Evolutionary conservation across 2,329 filamentous ascomycete species (phyloP), one percentile per base, ranked within the genome.

Genomic region (Zarea fungicola): DNA sequence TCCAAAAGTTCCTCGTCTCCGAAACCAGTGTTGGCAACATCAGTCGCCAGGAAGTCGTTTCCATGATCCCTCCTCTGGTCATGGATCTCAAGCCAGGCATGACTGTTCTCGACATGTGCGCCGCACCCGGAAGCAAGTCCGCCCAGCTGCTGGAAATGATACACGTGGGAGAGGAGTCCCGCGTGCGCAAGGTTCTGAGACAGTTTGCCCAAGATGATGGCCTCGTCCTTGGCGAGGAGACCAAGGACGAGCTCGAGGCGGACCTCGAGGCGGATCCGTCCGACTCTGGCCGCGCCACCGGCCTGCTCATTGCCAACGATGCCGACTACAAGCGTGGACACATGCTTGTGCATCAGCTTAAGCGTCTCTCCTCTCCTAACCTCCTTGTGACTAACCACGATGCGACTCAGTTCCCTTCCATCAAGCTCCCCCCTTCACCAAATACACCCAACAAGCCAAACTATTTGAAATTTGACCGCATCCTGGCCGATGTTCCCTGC

Each of bases 1-100:
- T 99, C 71, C 93, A 99, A 67, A 95, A 95, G 66, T 99, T 96
- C 74, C 78, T 99, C 43, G 93, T 99, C 42, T 95, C 92, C 45
- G 93, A 99, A 76, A 96, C 93, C 4, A 90, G 87, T 49, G 90
- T 97, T 19, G 93, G 93, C 60, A 99, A 97, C 67, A 97, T 99
- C 61, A 96, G 88, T 69, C 83, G 93, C 60, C 93, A 99, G 69
- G 93, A 99, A 72, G 86, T 96, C 37, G 93, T 99, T 62, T 96
- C 89, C 73, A 99, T 99, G 93, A 97, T 99, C 54, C 93, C 93
- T 22, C 93, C 93, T 22, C 78, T 97, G 58, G 76, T 97, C 59
- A 87, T 99, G 75, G 91, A 97, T 61, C 77, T 97, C 43, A 82
- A 83, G 58, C 91, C 93, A 5, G 89, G 91, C 46, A 95, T 96